Evolutionary conservation across 1,139 yeast species (phyloP).

Genomic region (Scheffersomyces segobiensis): DNA sequence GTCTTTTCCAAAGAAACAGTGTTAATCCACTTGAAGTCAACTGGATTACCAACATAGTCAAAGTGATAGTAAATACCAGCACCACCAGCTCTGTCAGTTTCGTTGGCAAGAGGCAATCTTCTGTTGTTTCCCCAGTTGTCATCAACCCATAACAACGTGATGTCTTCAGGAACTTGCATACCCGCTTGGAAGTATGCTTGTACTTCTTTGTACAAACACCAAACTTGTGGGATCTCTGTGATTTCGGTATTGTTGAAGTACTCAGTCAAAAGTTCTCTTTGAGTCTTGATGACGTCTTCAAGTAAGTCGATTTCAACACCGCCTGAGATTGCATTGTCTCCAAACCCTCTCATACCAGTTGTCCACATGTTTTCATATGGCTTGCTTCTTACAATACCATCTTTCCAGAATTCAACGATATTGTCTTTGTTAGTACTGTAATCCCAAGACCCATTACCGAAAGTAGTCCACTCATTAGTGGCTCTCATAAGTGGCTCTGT

Average conservation of each 20-base stretch:
- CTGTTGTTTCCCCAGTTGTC: slow-evolving; percentile 20
- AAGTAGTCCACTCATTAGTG: slow-evolving; percentile 14
- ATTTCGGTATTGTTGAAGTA: slow-evolving; percentile 11
- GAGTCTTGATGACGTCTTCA: slow-evolving; percentile 13
- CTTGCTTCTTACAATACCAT: slow-evolving; percentile 15
- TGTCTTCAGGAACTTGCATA: slow-evolving; percentile 19
- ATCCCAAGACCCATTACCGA: slow-evolving; percentile 18
- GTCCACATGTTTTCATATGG: slow-evolving; percentile 18
- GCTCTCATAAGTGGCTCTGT: slow-evolving; percentile 20
- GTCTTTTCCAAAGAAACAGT: neutral
- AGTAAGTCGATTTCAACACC: slow-evolving; percentile 13
- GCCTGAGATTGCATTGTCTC: slow-evolving; percentile 16
- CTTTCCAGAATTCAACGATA: slow-evolving; percentile 15
- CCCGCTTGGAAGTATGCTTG: slow-evolving; percentile 17
- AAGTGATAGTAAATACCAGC: slow-evolving; percentile 19
- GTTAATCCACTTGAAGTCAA: slow-evolving; percentile 17
- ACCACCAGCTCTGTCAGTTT: slow-evolving; percentile 12
- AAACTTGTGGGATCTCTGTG: slow-evolving; percentile 15
- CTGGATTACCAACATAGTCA: slow-evolving; percentile 19
- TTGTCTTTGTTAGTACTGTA: slow-evolving; percentile 16
- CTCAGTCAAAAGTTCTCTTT: slow-evolving; percentile 12
- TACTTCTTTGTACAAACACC: slow-evolving; percentile 20
- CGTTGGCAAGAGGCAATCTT: slow-evolving; percentile 17
- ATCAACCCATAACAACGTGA: slow-evolving; percentile 18
- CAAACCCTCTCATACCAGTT: slow-evolving; percentile 19